A percentile compares a stretch with the other conserved stretches of the same genome.
Evolutionary conservation across 306 rosid genomes (phyloP).

Genomic region (Glycine latifolia): DNA sequence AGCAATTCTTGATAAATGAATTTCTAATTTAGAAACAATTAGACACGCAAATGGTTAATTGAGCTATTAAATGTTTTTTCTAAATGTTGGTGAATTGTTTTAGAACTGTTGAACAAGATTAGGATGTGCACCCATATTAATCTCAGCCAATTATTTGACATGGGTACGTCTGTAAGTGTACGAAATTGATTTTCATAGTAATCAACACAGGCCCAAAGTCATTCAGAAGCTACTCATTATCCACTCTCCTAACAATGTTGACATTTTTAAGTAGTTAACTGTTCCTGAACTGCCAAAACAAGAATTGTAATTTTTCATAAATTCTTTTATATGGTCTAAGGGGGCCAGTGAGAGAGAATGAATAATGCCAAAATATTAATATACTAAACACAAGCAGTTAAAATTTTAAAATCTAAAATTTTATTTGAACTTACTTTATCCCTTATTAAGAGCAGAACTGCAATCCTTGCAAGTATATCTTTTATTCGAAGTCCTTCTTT

Average conservation of each 20-base stretch:
- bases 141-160: neutral
- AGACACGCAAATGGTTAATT: constrained; percentile 9
- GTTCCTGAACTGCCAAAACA: constrained; percentile 1
- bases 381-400: constrained; percentile 8
- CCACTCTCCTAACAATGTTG: neutral
- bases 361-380: constrained; percentile 11
- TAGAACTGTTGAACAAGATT: neutral
- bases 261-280: neutral
- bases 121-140: neutral
- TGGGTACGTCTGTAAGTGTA: neutral
- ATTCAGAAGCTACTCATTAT: neutral
- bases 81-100: neutral
- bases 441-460: constrained; percentile 67
- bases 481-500: constrained; percentile 90
- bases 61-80: neutral
- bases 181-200: neutral
- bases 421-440: constrained; percentile 69
- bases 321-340: neutral
- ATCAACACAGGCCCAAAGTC: neutral
- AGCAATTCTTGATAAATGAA: neutral
- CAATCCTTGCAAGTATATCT: constrained; percentile 85
- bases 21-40: neutral
- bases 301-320: neutral
- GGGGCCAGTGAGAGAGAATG: neutral
- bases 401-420: neutral